Evolutionary conservation across 164 flowering plant genomes (phyloP).

Genomic region (Taxillus chinensis): DNA sequence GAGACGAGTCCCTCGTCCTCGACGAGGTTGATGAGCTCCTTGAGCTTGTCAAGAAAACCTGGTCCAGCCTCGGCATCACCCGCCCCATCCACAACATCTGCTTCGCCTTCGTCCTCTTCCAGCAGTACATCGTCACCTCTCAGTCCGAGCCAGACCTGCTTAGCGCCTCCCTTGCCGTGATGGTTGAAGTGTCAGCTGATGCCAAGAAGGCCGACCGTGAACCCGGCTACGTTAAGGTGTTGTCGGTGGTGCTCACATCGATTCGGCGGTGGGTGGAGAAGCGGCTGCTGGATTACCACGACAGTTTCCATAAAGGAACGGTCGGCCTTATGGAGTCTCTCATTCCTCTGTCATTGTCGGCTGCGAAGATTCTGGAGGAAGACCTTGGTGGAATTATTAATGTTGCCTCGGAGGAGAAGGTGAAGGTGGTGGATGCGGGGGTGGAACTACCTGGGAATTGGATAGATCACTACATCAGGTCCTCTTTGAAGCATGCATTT

Average conservation of each 20-base stretch:
- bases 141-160: slow-evolving; percentile 66
- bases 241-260: slow-evolving; percentile 39
- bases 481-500: slow-evolving; percentile 63
- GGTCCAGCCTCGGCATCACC: slow-evolving; percentile 70
- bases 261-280: slow-evolving; percentile 74
- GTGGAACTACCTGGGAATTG: slow-evolving; percentile 31
- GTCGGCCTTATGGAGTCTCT: slow-evolving; percentile 57
- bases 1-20: slow-evolving; percentile 67
- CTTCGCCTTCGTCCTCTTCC: slow-evolving; percentile 76
- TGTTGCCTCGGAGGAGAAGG: neutral
- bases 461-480: slow-evolving; percentile 59
- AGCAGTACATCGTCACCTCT: slow-evolving; percentile 56
- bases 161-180: slow-evolving; percentile 52
- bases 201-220: slow-evolving; percentile 55
- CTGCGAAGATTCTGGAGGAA: slow-evolving; percentile 54
- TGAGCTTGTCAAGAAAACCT: slow-evolving; percentile 90
- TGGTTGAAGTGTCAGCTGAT: slow-evolving; percentile 62
- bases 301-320: slow-evolving; percentile 32
- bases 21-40: slow-evolving; percentile 87
- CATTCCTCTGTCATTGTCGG: slow-evolving; percentile 52
- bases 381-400: slow-evolving; percentile 24
- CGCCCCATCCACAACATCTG: slow-evolving; percentile 55
- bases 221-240: slow-evolving; percentile 34
- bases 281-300: slow-evolving; percentile 60
- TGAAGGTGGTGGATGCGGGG: slow-evolving; percentile 2